Base-by-base conservation (phyloP, 768 basidiomycete species). In the Lyophyllum shimeji region DNA sequence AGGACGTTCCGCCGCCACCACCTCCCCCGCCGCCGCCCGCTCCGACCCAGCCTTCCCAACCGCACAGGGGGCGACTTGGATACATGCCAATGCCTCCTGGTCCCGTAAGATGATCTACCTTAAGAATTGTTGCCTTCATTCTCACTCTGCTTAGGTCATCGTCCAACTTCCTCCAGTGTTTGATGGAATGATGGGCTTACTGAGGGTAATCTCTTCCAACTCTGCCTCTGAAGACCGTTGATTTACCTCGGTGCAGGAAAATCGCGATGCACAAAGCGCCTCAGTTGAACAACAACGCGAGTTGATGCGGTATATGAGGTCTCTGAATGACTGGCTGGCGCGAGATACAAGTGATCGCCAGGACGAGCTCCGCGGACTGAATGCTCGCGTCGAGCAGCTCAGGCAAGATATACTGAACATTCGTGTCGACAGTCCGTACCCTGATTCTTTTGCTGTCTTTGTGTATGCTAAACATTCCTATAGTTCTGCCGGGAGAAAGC, bases 301-400 rank as follows among this genome's bases (percentile, higher is more conserved):
- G 65, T 72, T 91, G 49, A 90, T 90, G 82, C 75, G 87, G 50
- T 93, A 94, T 61, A 86, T 94, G 82, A 66, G 81, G 46, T 81
- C 77, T 1, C 72, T 93, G 29, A 94, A 93, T 59, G 80, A 82
- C 31, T 94, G 92, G 92, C 73, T 94, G 15, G 85, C 80, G 53
- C 80, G 85, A 31, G 92, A 94, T 67, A 89, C 91, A 0, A 77
- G 80, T 45, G 89, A 92, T 69, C 85, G 92, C 21, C 90, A 90
- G 58, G 76, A 81, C 3, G 91, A 93, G 65, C 71, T 93, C 37
- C 78, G 78, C 17, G 82, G 81, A 8, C 82, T 94, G 7, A 74
- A 82, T 42, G 83, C 82, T 17, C 81, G 88, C 11, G 74, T 93
- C 6, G 76, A 78, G 29, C 75, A 80, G 43, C 58, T 86, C 8